These are phyloP conservation scores for Ophiostoma ulmi DNA, from an alignment of 2,329 filamentous ascomycete species.

Conservation along the genomic window DNA sequence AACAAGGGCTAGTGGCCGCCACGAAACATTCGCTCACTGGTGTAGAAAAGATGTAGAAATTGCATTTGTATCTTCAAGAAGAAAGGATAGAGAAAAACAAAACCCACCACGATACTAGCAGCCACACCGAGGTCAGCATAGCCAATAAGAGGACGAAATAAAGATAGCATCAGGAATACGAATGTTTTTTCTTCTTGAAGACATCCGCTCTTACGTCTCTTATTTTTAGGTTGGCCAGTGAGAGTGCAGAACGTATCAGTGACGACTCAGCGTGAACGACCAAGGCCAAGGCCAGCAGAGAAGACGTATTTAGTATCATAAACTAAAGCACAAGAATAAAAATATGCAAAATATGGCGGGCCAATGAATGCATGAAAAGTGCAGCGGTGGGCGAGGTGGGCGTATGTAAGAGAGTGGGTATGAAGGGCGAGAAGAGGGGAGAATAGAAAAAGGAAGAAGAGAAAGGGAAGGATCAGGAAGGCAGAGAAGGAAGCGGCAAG, in stretches of 20 bases:
- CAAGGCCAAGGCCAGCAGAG: neutral
- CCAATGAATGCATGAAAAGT: neutral
- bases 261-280: neutral
- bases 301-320: neutral
- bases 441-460: neutral
- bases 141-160: neutral
- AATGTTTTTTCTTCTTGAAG: neutral
- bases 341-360: neutral
- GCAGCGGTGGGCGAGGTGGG: neutral
- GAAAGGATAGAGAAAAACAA: neutral
- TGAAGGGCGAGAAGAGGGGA: neutral
- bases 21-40: neutral
- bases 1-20: conserved; percentile 7
- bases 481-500: neutral
- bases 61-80: neutral
- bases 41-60: neutral
- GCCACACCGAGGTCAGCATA: neutral
- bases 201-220: neutral
- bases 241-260: neutral
- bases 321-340: neutral
- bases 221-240: neutral
- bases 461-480: neutral
- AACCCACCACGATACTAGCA: neutral
- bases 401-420: conserved; percentile 4
- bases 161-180: neutral